A percentile compares a stretch with the other conserved stretches of the same genome.
Evolutionary conservation across 2,329 filamentous ascomycete genomes (phyloP).

Genomic region (Aspergillus persii): DNA sequence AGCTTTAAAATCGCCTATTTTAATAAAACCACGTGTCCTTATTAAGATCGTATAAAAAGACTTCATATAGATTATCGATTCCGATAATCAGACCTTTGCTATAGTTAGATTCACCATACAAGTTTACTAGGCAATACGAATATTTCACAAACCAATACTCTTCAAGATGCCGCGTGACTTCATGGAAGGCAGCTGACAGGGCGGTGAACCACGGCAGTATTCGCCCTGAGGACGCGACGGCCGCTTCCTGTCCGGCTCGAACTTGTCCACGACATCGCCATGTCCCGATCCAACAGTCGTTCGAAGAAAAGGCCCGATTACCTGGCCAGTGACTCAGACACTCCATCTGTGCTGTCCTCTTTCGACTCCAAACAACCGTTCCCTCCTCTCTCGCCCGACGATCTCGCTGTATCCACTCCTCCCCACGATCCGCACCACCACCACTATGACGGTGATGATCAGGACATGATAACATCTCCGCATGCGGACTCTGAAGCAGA

Average conservation of each 20-base stretch:
- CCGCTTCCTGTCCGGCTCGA: neutral
- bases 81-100: too few species aligned
- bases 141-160: too few species aligned
- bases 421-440: constrained; percentile 12
- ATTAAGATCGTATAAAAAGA: too few species aligned
- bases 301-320: neutral
- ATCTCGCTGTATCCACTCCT: constrained; percentile 14
- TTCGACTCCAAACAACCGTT: constrained; percentile 36
- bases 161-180: neutral
- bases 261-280: neutral
- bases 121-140: too few species aligned
- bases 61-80: too few species aligned
- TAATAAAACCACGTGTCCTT: too few species aligned
- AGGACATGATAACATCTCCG: constrained; percentile 25
- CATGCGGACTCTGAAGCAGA: constrained; percentile 29
- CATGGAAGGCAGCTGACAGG: neutral
- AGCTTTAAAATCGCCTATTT: too few species aligned
- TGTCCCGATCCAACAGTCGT: neutral
- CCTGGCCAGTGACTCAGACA: constrained; percentile 8
- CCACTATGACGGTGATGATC: constrained; percentile 25
- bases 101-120: too few species aligned
- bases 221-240: neutral
- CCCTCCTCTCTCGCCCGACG: constrained; percentile 29
- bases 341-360: constrained; percentile 6
- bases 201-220: constrained; percentile 17